Base-by-base conservation (phyloP, 2,329 filamentous ascomycete species). In the Aspergillus hiratsukae region DNA sequence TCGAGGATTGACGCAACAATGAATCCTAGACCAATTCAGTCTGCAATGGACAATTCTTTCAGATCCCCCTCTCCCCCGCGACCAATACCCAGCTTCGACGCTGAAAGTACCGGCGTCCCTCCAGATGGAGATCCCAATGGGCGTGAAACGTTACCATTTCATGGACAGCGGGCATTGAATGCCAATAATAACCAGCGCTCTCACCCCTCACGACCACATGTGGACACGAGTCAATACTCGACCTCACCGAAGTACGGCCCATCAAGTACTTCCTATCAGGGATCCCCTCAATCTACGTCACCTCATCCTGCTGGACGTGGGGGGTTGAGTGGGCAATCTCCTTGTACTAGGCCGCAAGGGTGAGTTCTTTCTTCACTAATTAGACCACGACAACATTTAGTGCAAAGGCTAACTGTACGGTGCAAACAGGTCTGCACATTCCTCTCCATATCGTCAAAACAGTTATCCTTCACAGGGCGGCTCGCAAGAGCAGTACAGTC, bases 201-300 rank as follows among this genome's bases (percentile, higher is more conserved):
- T 49, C 70, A 77, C 40, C 72, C 74, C 25, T 68, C 75, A 49
- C 71, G 75, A 40, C 73, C 75, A 50, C 72, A 72, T 57, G 62
- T 75, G 50, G 75, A 79, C 56, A 73, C 73, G 23, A 72, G 77
- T 41, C 78, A 80, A 54, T 83, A 82, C 64, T 79, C 80, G 25
- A 80, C 82, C 49, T 85, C 85, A n/a, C 82, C 86, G 41, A 80
- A 83, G 53, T 83, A 83, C 63, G 75, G 77, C 61, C 78, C 79
- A 23, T 80, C 83, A 21, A 80, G 75, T 52, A 80, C 79, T 51
- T 80, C 80, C 19, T 79, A 81, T 62, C 83, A 84, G 62, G 81
- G 80, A 48, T 87, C 86, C 19, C 84, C 86, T n/a, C 81, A 81
- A 58, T 78, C 79, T 9, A 81, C 83, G 46, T 87, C 86, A 41